Evolutionary conservation across 2,329 filamentous ascomycete genomes (phyloP).

Genomic region (Phoma herbarum): DNA sequence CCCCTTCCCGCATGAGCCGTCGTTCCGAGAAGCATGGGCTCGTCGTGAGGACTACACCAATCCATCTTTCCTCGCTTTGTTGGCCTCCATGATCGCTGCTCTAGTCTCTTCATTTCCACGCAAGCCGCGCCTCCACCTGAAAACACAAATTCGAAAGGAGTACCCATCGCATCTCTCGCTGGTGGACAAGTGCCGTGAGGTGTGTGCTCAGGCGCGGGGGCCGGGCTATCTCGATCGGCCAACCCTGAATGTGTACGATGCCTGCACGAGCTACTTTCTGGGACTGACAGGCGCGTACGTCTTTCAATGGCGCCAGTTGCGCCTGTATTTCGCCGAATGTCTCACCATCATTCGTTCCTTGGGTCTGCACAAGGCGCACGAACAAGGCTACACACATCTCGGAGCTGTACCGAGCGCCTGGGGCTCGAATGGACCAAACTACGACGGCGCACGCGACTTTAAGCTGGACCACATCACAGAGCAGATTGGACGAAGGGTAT

Average conservation of each 20-base stretch:
- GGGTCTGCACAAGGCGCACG: conserved; percentile 67
- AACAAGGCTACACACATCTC: conserved; percentile 51
- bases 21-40: conserved; percentile 74
- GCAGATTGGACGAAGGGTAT: conserved; percentile 69
- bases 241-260: conserved; percentile 66
- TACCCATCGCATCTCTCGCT: conserved; percentile 75
- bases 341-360: conserved; percentile 74
- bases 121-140: conserved; percentile 74
- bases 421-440: conserved; percentile 48
- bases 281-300: conserved; percentile 73
- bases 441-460: conserved; percentile 49
- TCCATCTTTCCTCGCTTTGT: conserved; percentile 72
- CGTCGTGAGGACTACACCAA: conserved; percentile 72
- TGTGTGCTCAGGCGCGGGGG: conserved; percentile 74
- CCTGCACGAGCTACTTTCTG: conserved; percentile 79
- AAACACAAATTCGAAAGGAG: conserved; percentile 69
- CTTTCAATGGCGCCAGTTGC: conserved; percentile 71
- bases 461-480: conserved; percentile 57
- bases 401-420: conserved; percentile 46
- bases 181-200: conserved; percentile 74
- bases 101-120: conserved; percentile 81
- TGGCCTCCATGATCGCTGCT: conserved; percentile 77
- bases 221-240: conserved; percentile 63
- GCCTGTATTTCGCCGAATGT: conserved; percentile 76
- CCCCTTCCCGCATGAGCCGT: conserved; percentile 81